These are phyloP conservation scores for Niveomyces coronatus DNA, from an alignment of 2,329 filamentous ascomycete species.

Conservation along the genomic window DNA sequence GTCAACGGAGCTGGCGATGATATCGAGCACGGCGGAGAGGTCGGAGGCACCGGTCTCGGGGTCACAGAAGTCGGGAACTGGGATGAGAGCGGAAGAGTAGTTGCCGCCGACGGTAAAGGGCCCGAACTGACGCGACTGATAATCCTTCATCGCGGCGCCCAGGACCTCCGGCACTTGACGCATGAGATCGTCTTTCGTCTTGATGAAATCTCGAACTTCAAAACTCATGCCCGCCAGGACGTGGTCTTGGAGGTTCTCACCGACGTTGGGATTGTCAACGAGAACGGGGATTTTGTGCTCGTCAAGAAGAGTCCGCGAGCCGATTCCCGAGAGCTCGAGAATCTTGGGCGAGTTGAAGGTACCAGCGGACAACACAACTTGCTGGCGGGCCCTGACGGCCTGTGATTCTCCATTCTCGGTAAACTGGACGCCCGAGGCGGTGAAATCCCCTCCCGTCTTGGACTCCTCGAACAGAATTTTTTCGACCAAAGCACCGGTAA, in stretches of 20 bases:
- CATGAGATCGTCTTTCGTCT: slow-evolving; percentile 16
- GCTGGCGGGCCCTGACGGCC: slow-evolving; percentile 19
- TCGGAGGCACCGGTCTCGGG: no score
- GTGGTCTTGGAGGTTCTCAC: slow-evolving; percentile 30
- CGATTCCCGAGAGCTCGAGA: slow-evolving; percentile 33
- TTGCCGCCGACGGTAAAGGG: no score
- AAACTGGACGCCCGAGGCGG: slow-evolving; percentile 15
- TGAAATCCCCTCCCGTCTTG: slow-evolving; percentile 2
- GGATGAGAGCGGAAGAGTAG: no score
- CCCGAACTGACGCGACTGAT: no score
- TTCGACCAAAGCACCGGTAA: slow-evolving; percentile 14
- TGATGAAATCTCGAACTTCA: slow-evolving; percentile 14
- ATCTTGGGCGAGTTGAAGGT: slow-evolving; percentile 31
- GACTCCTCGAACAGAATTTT: slow-evolving; percentile 16
- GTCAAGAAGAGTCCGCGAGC: slow-evolving; percentile 22
- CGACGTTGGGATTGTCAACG: slow-evolving; percentile 26
- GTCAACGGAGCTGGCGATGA: no score
- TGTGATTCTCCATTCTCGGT: slow-evolving; percentile 10
- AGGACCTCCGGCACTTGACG: neutral
- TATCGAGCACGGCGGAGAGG: no score
- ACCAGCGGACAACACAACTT: slow-evolving; percentile 34
- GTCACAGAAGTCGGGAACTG: no score
- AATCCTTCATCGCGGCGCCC: neutral
- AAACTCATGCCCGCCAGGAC: slow-evolving; percentile 13
- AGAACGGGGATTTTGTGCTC: slow-evolving; percentile 21